A percentile compares a stretch with the other conserved stretches of the same genome.
Conservation (phyloP, 2,329 filamentous ascomycete genomes). For the Aspergillus unguis region DNA sequence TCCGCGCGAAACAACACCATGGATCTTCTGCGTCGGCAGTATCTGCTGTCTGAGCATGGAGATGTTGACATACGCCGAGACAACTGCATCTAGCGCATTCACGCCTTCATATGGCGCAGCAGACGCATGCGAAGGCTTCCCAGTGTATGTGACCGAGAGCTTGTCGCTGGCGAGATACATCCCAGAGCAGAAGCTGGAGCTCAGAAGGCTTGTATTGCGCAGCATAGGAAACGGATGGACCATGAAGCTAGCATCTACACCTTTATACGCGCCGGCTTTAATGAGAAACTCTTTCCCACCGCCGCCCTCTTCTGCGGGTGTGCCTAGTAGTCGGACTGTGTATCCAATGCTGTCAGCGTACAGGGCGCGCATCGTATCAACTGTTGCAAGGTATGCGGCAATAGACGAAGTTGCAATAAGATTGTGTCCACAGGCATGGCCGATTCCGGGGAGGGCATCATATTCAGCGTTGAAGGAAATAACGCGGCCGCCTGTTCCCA, state of each 20-base stretch:
- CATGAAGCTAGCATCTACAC: constrained; percentile 45
- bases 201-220: too few relatives aligned
- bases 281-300: constrained; percentile 44
- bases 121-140: constrained; percentile 56
- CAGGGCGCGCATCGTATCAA: constrained; percentile 27
- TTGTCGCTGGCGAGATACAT: too few relatives aligned
- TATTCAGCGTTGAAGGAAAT: constrained; percentile 45
- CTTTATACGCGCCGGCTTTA: constrained; percentile 43
- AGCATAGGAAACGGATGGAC: constrained; percentile 23
- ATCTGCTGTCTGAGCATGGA: constrained; percentile 57
- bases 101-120: constrained; percentile 58
- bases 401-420: constrained; percentile 37
- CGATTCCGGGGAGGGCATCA: constrained; percentile 40
- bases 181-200: too few relatives aligned
- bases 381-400: constrained; percentile 43
- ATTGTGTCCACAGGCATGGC: constrained; percentile 43
- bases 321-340: constrained; percentile 35
- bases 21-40: constrained; percentile 51
- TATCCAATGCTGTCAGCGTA: constrained; percentile 40
- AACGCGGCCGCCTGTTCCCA: constrained; percentile 39
- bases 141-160: constrained; percentile 34
- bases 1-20: constrained; percentile 54
- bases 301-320: constrained; percentile 39
- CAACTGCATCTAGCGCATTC: constrained; percentile 58
- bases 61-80: constrained; percentile 47